phyloP scores from a whole-genome alignment of 2,329 filamentous ascomycete genomes.

The Chaetomiaceae sp. region DNA sequence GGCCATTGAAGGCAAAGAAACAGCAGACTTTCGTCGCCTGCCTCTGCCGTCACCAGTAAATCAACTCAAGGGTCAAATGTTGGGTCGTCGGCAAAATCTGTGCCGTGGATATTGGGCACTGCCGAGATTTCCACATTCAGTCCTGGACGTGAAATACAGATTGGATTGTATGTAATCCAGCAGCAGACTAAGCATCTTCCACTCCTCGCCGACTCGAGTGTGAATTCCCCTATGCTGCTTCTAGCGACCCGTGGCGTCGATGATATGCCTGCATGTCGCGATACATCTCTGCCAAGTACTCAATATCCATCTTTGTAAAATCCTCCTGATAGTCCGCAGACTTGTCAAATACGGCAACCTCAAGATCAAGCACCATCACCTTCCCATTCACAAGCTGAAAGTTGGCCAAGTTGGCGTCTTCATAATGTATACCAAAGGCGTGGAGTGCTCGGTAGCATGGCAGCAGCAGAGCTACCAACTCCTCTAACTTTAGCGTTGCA shows the following conservation, averaged over 20 bases:
- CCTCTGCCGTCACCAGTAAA: no score
- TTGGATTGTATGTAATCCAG: no score
- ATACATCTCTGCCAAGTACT: conserved; percentile 3
- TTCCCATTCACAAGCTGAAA: not conserved
- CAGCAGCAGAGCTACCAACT: conserved; percentile 9
- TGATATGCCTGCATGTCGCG: conserved; percentile 2
- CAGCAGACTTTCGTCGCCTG: no score
- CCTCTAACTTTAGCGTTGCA: conserved; percentile 1
- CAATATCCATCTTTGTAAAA: conserved; percentile 9
- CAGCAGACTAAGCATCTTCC: no score
- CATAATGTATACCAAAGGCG: not conserved
- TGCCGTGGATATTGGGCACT: no score
- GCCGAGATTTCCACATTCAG: no score
- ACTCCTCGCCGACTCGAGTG: no score
- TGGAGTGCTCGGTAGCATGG: conserved; percentile 5
- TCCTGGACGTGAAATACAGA: no score
- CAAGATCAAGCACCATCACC: not conserved
- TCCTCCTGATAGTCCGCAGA: not conserved
- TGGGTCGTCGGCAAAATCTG: no score
- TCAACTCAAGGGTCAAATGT: no score
- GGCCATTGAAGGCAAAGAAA: no score
- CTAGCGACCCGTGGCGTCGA: conserved; percentile 2
- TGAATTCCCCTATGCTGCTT: conserved; percentile 6
- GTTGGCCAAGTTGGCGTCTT: not conserved
- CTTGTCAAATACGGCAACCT: conserved; percentile 8